phyloP scores from a whole-genome alignment of 768 basidiomycete species.

The Lepiota subincarnata region DNA sequence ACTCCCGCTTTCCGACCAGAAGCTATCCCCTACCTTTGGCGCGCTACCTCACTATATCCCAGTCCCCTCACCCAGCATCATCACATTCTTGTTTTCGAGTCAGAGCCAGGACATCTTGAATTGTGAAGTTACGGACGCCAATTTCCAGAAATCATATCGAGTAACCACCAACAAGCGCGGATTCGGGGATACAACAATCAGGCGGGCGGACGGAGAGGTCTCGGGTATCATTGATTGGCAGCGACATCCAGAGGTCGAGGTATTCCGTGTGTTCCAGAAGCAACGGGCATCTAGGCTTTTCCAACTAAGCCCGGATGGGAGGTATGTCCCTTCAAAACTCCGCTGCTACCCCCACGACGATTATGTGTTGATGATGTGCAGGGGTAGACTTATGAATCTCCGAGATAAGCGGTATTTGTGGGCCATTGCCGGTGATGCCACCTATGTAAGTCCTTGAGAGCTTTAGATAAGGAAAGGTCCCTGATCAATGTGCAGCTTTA shows the following conservation, averaged over 20 bases:
- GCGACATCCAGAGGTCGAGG: constrained; percentile 13
- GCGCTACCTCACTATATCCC: constrained; percentile 16
- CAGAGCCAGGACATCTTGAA: constrained; percentile 18
- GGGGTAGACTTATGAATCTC: constrained; percentile 12
- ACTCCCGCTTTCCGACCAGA: constrained; percentile 6
- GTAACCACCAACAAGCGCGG: constrained; percentile 16
- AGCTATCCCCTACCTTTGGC: constrained; percentile 17
- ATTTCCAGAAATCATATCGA: constrained; percentile 14
- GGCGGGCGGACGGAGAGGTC: constrained; percentile 10
- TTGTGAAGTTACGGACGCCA: constrained; percentile 17
- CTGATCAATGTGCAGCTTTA: constrained; percentile 5
- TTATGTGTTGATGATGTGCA: background rate
- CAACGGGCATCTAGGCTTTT: constrained; percentile 15
- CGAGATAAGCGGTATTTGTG: constrained; percentile 14
- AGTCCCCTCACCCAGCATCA: constrained; percentile 18
- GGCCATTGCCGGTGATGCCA: constrained; percentile 6
- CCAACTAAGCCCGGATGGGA: constrained; percentile 11
- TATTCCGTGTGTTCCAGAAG: constrained; percentile 10
- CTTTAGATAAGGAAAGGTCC: background rate
- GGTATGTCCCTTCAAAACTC: background rate
- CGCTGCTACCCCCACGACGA: background rate
- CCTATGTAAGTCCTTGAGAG: constrained; percentile 11
- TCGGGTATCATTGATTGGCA: constrained; percentile 20
- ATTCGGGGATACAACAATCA: constrained; percentile 14
- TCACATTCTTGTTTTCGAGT: constrained; percentile 17